Evolutionary conservation across 495 filamentous ascomycete species (phyloP), one percentile per base, ranked within the genome.

Genomic region (Aspergillus kassunensis): DNA sequence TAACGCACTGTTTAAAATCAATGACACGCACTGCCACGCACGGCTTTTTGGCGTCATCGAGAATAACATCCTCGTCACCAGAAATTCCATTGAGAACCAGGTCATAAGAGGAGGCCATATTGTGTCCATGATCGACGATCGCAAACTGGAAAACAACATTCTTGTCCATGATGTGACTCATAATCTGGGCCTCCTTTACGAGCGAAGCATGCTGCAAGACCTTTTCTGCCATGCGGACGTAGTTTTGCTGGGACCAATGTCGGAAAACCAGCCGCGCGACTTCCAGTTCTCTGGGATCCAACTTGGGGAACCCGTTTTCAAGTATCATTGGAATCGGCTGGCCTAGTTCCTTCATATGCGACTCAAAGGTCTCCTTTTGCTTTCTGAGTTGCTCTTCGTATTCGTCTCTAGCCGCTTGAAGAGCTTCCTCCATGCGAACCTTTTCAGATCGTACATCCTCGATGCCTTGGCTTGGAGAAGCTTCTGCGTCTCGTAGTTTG

Each of bases 91-190:
- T 96, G 33, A 98, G 73, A 4, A 97, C 91, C 57, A 97, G 85
- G 67, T 98, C 93, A 65, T 98, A 98, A 4, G 89, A 95, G 6
- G 95, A 97, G 51, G 84, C 89, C 62, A 91, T 81, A 40, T 84
- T 82, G 59, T 97, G 91, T 2, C 93, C 93, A 58, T 87, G 75
- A 54, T 95, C 91, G 23, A 97, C 81, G 49, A 97, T 82, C 15
- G 90, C 86, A 64, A 96, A 97, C 68, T 98, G 93, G 69, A 98
- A 98, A 29, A 92, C 88, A 13, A 96, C 86, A 56, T 83, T 83
- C 70, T 96, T 93, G 58, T 93, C 90, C 79, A 98, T 88, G 55
- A 91, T 90, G 52, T 96, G 90, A 70, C 95, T 97, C 88, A 98
- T 92, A 43, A 98, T 83, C 64, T 98, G 93, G 4, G 92, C 95